Evolutionary conservation across 208 protist genomes (phyloP), one percentile per base, ranked within the genome.

Genomic region (Herpetomonas tarakana): DNA sequence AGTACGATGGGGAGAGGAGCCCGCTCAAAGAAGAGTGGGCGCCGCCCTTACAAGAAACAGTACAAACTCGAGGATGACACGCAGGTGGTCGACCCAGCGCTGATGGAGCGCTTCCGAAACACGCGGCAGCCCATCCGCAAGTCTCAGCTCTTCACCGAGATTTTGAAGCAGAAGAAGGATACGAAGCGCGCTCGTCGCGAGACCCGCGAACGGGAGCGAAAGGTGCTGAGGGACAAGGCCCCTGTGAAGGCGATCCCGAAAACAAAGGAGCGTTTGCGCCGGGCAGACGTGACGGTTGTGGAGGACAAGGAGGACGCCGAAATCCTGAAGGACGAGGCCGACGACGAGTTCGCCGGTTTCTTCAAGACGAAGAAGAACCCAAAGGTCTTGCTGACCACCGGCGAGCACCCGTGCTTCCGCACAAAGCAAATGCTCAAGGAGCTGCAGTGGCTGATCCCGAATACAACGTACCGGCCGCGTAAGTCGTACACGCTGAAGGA

Each of bases 401-500:
- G 86, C 50, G 82, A 93, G 74, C 83, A 82, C 24, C 92, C 92
- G 11, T 92, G 83, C 62, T 92, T 85, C 55, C 71, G 80, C 14
- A 90, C 82, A 4, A 89, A 91, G 58, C 73, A 86, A 68, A 81
- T 97, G 53, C 74, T 94, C 24, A 93, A 94, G 86, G 89, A 97
- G 70, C 66, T 92, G 61, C 58, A 90, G 29, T 93, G 84, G 82
- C 68, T 97, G 0, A 80, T 97, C 29, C 93, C 93, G 1, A 94
- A 96, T 60, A 81, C 81, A 22, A 71, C 80, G 25, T 98, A 94
- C 64, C 77, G 86, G 11, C 83, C 77, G 19, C 88, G 94, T 47
- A 93, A 89, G 63, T 67, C 74, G 1, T 98, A 97, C 86, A 92
- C 86, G 25, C 62, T 98, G 31, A 87, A 92, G 74, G 83, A 98